A percentile compares a stretch with the other conserved stretches of the same genome.
Conservation (phyloP, 257 asterid species). For the Penstemon davidsonii region DNA sequence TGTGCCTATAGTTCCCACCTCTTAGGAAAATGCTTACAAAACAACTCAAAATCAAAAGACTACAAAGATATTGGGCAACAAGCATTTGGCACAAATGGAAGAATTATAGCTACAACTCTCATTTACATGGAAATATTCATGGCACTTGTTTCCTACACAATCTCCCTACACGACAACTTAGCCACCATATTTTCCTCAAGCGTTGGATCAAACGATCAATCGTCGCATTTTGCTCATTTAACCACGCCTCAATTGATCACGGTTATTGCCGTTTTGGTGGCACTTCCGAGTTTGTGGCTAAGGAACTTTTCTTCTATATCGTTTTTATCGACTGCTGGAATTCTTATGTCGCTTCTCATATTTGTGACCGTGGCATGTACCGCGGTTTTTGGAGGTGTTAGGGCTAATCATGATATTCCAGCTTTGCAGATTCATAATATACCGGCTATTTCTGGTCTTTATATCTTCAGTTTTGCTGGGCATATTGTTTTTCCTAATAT, state of each 20-base stretch:
- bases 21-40: slow-evolving; percentile 53
- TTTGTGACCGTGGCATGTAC: slow-evolving; percentile 49
- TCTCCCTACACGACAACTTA: slow-evolving; percentile 75
- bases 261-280: slow-evolving; percentile 54
- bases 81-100: slow-evolving; percentile 71
- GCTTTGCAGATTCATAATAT: slow-evolving; percentile 38
- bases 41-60: slow-evolving; percentile 51
- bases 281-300: slow-evolving; percentile 76
- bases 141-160: slow-evolving; percentile 82
- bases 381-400: slow-evolving; percentile 52
- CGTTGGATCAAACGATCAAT: slow-evolving; percentile 17
- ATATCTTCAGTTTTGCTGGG: slow-evolving; percentile 61
- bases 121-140: slow-evolving; percentile 69
- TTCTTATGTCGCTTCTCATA: slow-evolving; percentile 58
- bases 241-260: slow-evolving; percentile 56
- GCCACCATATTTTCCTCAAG: slow-evolving; percentile 41
- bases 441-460: slow-evolving; percentile 65
- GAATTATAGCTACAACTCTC: slow-evolving; percentile 45
- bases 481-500: slow-evolving; percentile 75
- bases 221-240: slow-evolving; percentile 35
- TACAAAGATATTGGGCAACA: slow-evolving; percentile 66
- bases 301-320: slow-evolving; percentile 73
- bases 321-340: slow-evolving; percentile 61
- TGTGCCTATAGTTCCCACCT: slow-evolving; percentile 55
- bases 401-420: slow-evolving; percentile 43